Conservation (phyloP, 2,329 filamentous ascomycete species). For the Scedosporium minutisporum region DNA sequence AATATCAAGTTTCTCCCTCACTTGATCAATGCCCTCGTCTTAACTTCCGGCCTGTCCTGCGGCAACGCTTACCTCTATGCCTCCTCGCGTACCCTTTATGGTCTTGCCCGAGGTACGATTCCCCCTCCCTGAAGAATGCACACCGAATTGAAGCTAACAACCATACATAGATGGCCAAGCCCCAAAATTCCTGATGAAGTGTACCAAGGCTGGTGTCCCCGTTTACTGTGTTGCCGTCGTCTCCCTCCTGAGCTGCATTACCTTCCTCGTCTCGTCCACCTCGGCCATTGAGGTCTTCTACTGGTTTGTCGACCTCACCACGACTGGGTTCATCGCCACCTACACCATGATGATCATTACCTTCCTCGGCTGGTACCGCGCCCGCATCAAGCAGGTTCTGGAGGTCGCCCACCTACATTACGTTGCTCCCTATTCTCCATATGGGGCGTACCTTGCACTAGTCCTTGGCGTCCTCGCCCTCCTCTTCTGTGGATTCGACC, state of each 20-base stretch:
- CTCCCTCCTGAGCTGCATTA: constrained; percentile 43
- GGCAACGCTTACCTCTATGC: constrained; percentile 44
- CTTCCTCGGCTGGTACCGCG: constrained; percentile 39
- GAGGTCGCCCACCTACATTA: constrained; percentile 25
- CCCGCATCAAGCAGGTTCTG: constrained; percentile 41
- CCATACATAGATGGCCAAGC: no score
- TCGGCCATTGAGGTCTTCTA: constrained; percentile 38
- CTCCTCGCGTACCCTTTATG: constrained; percentile 38
- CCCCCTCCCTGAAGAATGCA: constrained; percentile 25
- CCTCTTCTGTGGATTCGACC: constrained; percentile 47
- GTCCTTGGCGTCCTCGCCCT: constrained; percentile 36
- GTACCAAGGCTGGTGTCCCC: no score
- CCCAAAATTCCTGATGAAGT: no score
- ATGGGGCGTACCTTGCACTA: constrained; percentile 23
- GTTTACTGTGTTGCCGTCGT: constrained; percentile 22
- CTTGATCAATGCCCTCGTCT: no score
- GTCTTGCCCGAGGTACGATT: constrained; percentile 34
- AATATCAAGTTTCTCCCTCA: no score
- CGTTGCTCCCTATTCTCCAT: no score
- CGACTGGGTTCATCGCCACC: constrained; percentile 50
- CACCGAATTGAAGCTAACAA: no score
- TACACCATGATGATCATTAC: constrained; percentile 45
- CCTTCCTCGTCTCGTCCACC: constrained; percentile 40
- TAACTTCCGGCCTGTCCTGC: constrained; percentile 29
- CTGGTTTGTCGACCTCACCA: constrained; percentile 48